Percentiles rank a stretch among this genome's conserved stretches.
Conservation (phyloP, 495 filamentous ascomycete genomes). For the Penicillium macrosclerotiorum region DNA sequence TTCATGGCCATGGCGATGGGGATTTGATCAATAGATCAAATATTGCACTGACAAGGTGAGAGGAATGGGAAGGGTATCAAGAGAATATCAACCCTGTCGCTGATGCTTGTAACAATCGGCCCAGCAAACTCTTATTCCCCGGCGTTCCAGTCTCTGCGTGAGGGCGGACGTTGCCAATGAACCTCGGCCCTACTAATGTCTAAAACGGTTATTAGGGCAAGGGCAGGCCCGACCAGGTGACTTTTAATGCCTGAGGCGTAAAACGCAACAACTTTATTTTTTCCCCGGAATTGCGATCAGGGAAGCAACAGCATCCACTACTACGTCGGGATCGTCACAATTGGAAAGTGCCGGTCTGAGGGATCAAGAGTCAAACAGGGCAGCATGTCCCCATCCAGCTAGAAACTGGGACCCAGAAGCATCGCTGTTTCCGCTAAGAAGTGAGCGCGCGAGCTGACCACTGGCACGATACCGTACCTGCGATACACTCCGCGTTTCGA, state of each 20-base stretch:
- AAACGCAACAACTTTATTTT: not conserved
- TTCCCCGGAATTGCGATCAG: not conserved
- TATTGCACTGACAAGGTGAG: not conserved
- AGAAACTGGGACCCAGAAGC: too few relatives aligned
- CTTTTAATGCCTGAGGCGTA: slow-evolving; percentile 12
- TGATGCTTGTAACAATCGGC: too few relatives aligned
- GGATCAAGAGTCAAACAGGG: not conserved
- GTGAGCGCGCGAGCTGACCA: not conserved
- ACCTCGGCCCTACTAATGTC: slow-evolving; percentile 19
- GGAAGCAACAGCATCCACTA: not conserved
- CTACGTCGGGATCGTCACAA: not conserved
- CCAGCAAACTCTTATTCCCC: slow-evolving; percentile 1
- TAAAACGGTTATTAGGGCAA: slow-evolving; percentile 19
- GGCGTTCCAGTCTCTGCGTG: too few relatives aligned
- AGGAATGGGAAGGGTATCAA: not conserved
- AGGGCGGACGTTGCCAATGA: slow-evolving; percentile 11
- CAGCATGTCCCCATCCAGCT: not conserved
- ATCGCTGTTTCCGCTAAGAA: too few relatives aligned
- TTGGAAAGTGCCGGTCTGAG: not conserved
- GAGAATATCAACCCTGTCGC: slow-evolving; percentile 3
- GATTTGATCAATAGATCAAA: not conserved
- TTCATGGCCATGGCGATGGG: slow-evolving; percentile 42
- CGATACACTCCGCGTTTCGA: slow-evolving; percentile 14
- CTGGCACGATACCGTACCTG: slow-evolving; percentile 8
- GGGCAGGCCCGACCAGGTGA: slow-evolving; percentile 15